phyloP scores from a whole-genome alignment of 176 grass and related monocot species.

The Ensete ventricosum region DNA sequence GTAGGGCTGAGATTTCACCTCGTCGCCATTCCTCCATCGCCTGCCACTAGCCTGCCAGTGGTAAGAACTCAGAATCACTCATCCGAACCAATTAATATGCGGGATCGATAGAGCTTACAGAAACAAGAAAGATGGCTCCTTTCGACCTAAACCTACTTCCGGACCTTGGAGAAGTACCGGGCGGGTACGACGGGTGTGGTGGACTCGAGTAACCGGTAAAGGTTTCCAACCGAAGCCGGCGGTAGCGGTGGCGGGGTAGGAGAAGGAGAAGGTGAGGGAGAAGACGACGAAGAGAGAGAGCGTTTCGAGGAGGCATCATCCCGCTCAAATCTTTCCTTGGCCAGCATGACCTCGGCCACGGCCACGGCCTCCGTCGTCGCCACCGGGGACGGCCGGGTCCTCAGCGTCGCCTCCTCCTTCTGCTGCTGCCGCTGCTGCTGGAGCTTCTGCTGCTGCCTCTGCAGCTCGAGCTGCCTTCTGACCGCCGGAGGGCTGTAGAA shows the following conservation, averaged over 20 bases:
- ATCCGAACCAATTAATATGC: background rate
- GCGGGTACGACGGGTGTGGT: constrained; percentile 46
- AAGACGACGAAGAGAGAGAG: constrained; percentile 4
- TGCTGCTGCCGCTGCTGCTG: constrained; percentile 14
- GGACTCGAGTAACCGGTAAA: constrained; percentile 54
- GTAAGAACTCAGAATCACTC: background rate
- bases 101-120: background rate
- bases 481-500: constrained; percentile 56
- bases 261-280: constrained; percentile 5
- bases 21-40: constrained; percentile 6
- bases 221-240: constrained; percentile 22
- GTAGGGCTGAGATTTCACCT: constrained; percentile 11
- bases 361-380: background rate
- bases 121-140: background rate
- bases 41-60: constrained; percentile 25
- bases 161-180: constrained; percentile 34
- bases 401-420: background rate
- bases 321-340: background rate
- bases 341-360: background rate
- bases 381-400: background rate
- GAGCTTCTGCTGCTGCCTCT: background rate
- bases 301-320: constrained; percentile 14
- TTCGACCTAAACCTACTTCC: constrained; percentile 3
- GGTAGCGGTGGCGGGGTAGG: constrained; percentile 8
- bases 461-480: constrained; percentile 21